A percentile compares a stretch with the other conserved stretches of the same genome.
These are phyloP conservation scores for Hypoxylon crocopeplum DNA, from an alignment of 495 filamentous ascomycete species.

Conservation along the genomic window DNA sequence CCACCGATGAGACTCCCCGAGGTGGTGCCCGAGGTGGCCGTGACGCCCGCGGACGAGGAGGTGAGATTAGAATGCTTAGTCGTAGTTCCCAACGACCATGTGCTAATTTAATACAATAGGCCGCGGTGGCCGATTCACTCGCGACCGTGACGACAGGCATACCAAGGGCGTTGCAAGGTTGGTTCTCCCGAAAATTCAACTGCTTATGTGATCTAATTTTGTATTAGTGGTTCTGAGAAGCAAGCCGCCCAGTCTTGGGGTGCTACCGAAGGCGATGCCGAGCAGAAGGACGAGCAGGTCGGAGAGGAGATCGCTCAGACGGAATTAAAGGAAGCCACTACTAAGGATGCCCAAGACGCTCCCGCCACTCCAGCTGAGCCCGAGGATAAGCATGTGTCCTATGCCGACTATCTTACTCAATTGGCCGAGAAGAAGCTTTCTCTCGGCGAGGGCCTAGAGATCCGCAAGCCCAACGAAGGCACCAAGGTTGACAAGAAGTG, in stretches of 20 bases:
- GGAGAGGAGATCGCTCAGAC: slow-evolving; percentile 84
- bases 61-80: slow-evolving; percentile 40
- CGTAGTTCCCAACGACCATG: neutral
- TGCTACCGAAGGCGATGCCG: slow-evolving; percentile 74
- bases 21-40: slow-evolving; percentile 59
- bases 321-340: slow-evolving; percentile 70
- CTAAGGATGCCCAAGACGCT: slow-evolving; percentile 54
- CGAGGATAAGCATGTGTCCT: slow-evolving; percentile 88
- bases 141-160: slow-evolving; percentile 80
- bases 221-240: slow-evolving; percentile 81
- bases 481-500: slow-evolving; percentile 87
- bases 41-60: slow-evolving; percentile 66
- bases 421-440: slow-evolving; percentile 79
- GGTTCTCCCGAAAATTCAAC: slow-evolving; percentile 27
- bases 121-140: slow-evolving; percentile 52
- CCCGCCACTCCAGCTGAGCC: slow-evolving; percentile 62
- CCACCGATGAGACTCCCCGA: slow-evolving; percentile 71
- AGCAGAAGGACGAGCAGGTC: slow-evolving; percentile 86
- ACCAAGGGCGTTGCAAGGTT: slow-evolving; percentile 76
- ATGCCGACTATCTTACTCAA: slow-evolving; percentile 86
- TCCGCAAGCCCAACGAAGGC: slow-evolving; percentile 91
- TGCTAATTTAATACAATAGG: slow-evolving; percentile 40
- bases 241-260: slow-evolving; percentile 93
- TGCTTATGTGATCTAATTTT: slow-evolving; percentile 23
- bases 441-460: slow-evolving; percentile 69